These are phyloP conservation scores for Pichia sporocuriosa DNA, from an alignment of 805 yeast species.

Conservation along the genomic window DNA sequence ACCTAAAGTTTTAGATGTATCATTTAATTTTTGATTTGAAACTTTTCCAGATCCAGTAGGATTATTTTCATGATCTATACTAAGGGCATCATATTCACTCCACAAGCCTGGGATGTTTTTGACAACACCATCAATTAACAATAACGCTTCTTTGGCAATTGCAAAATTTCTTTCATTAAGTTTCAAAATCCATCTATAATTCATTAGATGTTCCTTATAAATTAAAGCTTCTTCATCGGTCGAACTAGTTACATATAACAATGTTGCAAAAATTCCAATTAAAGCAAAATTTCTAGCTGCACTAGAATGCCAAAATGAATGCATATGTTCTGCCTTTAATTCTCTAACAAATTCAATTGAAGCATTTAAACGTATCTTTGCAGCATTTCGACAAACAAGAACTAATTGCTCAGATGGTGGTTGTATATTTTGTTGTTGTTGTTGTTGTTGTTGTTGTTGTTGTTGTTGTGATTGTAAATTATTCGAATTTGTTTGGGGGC, in stretches of 20 bases:
- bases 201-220: slow-evolving; percentile 62
- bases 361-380: slow-evolving; percentile 72
- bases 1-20: neutral
- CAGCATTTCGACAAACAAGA: slow-evolving; percentile 76
- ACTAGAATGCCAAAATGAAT: slow-evolving; percentile 85
- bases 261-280: slow-evolving; percentile 83
- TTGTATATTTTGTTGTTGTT: no score
- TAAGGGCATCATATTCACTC: slow-evolving; percentile 17
- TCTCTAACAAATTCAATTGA: slow-evolving; percentile 74
- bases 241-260: slow-evolving; percentile 63
- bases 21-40: neutral
- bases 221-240: slow-evolving; percentile 54
- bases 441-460: no score
- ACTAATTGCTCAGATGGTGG: slow-evolving; percentile 46
- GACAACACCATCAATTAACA: slow-evolving; percentile 63
- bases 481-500: no score
- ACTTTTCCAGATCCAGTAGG: neutral
- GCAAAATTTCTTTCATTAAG: slow-evolving; percentile 71
- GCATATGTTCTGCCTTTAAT: slow-evolving; percentile 74
- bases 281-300: slow-evolving; percentile 72
- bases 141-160: slow-evolving; percentile 70
- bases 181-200: slow-evolving; percentile 70
- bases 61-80: neutral
- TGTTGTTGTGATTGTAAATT: no score
- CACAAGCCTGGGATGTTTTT: slow-evolving; percentile 69